Percentiles rank a stretch among this genome's conserved stretches.
Evolutionary conservation across 2,329 filamentous ascomycete genomes (phyloP).

Genomic region (Ceratocystis smalleyi): DNA sequence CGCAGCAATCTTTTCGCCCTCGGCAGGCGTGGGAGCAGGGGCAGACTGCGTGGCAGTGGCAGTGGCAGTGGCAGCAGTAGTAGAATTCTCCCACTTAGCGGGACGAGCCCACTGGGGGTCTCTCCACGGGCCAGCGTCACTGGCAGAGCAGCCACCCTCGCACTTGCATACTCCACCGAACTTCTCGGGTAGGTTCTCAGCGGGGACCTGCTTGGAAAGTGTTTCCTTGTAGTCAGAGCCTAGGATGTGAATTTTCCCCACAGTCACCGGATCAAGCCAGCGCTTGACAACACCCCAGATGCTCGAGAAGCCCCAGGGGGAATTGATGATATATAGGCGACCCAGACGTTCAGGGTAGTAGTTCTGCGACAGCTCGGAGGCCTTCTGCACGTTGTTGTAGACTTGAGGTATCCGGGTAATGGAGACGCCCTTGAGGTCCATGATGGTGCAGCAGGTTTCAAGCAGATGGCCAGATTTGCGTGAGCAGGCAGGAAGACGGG

Average conservation of each 20-base stretch:
- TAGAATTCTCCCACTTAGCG: slow-evolving; percentile 41
- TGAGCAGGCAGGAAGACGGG: slow-evolving; percentile 84
- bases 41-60: slow-evolving; percentile 22
- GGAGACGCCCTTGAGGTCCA: slow-evolving; percentile 92
- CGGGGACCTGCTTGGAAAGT: slow-evolving; percentile 66
- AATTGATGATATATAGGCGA: slow-evolving; percentile 95
- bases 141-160: slow-evolving; percentile 65
- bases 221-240: slow-evolving; percentile 69
- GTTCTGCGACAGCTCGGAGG: slow-evolving; percentile 86
- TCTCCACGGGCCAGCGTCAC: slow-evolving; percentile 82
- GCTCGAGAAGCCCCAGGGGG: slow-evolving; percentile 82
- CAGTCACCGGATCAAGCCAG: slow-evolving; percentile 93
- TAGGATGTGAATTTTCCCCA: slow-evolving; percentile 87
- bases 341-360: slow-evolving; percentile 97
- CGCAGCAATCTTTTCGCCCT: slow-evolving; percentile 25
- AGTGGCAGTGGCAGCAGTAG: slow-evolving; percentile 15
- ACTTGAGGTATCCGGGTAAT: slow-evolving; percentile 67
- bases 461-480: slow-evolving; percentile 78
- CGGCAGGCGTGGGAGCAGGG: slow-evolving; percentile 23
- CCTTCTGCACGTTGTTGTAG: slow-evolving; percentile 73
- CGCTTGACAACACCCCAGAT: slow-evolving; percentile 79
- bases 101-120: slow-evolving; percentile 52
- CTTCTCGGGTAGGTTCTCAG: slow-evolving; percentile 74
- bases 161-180: slow-evolving; percentile 80
- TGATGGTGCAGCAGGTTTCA: slow-evolving; percentile 96